Base-by-base conservation (phyloP, 2,329 filamentous ascomycete species). In the Sclerotinia spermophila region DNA sequence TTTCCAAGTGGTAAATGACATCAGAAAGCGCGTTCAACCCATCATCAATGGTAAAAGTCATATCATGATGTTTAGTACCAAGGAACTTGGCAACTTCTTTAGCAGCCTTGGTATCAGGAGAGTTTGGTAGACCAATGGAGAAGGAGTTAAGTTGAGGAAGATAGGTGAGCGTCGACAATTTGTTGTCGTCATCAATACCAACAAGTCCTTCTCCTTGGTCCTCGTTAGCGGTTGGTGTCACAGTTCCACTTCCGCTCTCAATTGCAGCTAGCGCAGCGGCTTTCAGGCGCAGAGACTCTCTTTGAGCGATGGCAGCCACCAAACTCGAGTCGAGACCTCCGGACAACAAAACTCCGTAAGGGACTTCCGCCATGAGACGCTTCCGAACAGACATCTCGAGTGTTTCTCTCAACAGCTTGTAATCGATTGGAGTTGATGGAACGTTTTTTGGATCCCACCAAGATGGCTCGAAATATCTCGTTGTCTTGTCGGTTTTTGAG, bases 11-110 rank as follows among this genome's bases (percentile, higher is more conserved):
- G 84, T 92, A 97, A 80, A 99, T 98, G 80, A 99, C 96, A 81
- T 99, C 96, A 48, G 93, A 96, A 11, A 99, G 89, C 27, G 96
- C 95, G 83, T 99, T 95, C 79, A 99, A 90, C 72, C 96, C 96
- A 79, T 99, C 96, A 81, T 99, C 93, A 71, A 99, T 91, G 73
- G 96, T 98, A 82, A 99, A 99, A 69, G 94, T 98, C 86, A 99
- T 96, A 78, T 94, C 93, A 83, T 99, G 94, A 82, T 99, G 96
- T 85, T 96, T 96, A 71, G 96, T 99, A 79, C 96, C 96, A 56
- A 99, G 89, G 86, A 97, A 99, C 81, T 95, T 92, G 79, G 96
- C 96, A 27, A 97, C 96, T 83, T 97, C 92, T 71, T 94, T 84
- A 27, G 96, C 96, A 61, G 96, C 96, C 81, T 92, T 89, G 79